phyloP scores from a whole-genome alignment of 495 filamentous ascomycete genomes.

The Bacidia rubella region DNA sequence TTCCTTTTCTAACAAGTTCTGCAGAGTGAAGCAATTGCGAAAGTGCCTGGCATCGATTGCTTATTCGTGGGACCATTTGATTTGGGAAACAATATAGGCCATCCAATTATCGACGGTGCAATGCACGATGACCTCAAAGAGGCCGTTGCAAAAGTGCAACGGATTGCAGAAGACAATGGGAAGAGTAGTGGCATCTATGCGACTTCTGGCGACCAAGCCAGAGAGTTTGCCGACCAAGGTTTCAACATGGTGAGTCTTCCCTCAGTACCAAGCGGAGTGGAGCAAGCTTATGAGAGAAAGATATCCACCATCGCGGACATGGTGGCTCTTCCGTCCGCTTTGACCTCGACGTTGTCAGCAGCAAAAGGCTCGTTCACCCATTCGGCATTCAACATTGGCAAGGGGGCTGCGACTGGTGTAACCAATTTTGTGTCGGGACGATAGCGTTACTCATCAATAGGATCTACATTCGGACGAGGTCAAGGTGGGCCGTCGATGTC shows the following conservation, averaged over 20 bases:
- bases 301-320: constrained; percentile 41
- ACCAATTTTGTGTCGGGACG: constrained; percentile 22
- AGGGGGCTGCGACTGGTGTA: constrained; percentile 24
- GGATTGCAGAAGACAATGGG: constrained; percentile 45
- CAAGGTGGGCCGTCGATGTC: constrained; percentile 21
- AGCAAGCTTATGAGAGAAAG: constrained; percentile 10
- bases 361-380: constrained; percentile 22
- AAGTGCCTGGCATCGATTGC: constrained; percentile 55
- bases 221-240: constrained; percentile 48
- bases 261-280: constrained; percentile 12
- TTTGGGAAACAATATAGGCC: constrained; percentile 59
- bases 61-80: constrained; percentile 72
- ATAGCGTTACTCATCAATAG: constrained; percentile 9
- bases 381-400: constrained; percentile 31
- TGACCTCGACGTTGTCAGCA: constrained; percentile 26
- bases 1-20: constrained; percentile 1
- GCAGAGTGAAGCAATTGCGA: constrained; percentile 53
- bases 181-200: constrained; percentile 66
- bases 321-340: constrained; percentile 30
- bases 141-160: constrained; percentile 48
- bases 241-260: constrained; percentile 51
- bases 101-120: constrained; percentile 47
- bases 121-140: constrained; percentile 50
- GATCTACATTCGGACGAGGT: neutral
- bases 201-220: constrained; percentile 47